Base-by-base conservation (phyloP, 306 rosid species). In the Argentina anserina region DNA sequence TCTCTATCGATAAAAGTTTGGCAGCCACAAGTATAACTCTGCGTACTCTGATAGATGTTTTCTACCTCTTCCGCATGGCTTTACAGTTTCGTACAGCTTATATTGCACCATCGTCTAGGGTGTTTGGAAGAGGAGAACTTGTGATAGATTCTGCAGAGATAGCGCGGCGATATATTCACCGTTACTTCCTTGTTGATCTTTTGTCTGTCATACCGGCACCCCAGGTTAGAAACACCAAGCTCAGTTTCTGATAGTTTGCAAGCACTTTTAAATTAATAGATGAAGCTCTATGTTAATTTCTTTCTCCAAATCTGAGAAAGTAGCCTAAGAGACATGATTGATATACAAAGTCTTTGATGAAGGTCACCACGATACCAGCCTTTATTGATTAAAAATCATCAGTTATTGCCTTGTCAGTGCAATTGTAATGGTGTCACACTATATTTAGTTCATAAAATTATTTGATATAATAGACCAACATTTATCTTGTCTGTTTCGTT, bases 81-180 rank as follows among this genome's bases (percentile, higher is more conserved):
- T 87, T 94, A 6, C 95, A 91, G 59, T 89, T 91, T 70, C 86
- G 96, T 12, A 91, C 98, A 9, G 98, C 98, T 62, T 94, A 66
- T 66, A 88, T 94, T 39, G 96, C 95, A 0, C 98, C 98, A 12
- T 91, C 97, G 0, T 94, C 98, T 40, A 80, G 97, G 58, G 97
- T 94, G 34, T 91, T 94, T 29, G 98, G 98, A 39, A 78, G 98
- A 81, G 98, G 98, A 50, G 98, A 94, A 75, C 98, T 94, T 62
- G 98, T 94, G 39, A 94, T 89, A 36, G 96, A 91, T 80, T 87
- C 97, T 72, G 49, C 80, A 23, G 59, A 91, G 83, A 94, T 91
- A 62, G 98, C 96, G 8, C 76, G 49, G 78, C 82, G 96, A 67
- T 94, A 94, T 76, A 85, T 94, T 17, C 83, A 14, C 45, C 92